phyloP scores from a whole-genome alignment of 2,329 filamentous ascomycete genomes.

The Acephala macrosclerotiorum region DNA sequence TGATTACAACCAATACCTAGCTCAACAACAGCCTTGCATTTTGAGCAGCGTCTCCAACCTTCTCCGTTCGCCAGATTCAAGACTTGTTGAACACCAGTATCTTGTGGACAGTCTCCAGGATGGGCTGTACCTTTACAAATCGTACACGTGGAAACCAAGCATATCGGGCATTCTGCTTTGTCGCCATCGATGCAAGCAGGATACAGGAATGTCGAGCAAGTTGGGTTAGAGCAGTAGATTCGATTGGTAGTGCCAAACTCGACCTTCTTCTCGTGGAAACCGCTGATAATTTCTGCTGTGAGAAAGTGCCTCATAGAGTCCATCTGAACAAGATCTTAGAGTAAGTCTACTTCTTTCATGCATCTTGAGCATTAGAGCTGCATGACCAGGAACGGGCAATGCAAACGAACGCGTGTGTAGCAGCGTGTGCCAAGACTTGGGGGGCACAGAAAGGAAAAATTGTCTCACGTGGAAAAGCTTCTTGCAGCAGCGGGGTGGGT shows the following conservation, averaged over 20 bases:
- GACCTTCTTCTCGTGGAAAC: conserved; percentile 52
- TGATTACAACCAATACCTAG: conserved; percentile 59
- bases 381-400: too few relatives aligned
- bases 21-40: conserved; percentile 51
- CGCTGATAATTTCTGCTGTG: conserved; percentile 18
- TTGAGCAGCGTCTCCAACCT: conserved; percentile 57
- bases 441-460: too few relatives aligned
- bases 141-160: conserved; percentile 52
- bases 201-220: conserved; percentile 56
- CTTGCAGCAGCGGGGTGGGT: conserved; percentile 22
- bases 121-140: conserved; percentile 44
- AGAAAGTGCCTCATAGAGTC: conserved; percentile 17
- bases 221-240: conserved; percentile 55
- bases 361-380: too few relatives aligned
- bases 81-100: conserved; percentile 46
- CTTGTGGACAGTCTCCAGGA: conserved; percentile 53
- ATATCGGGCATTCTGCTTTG: conserved; percentile 50
- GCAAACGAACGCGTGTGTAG: too few relatives aligned
- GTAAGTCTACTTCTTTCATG: too few relatives aligned
- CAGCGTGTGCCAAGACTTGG: too few relatives aligned
- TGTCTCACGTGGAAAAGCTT: conserved; percentile 7
- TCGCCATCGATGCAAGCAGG: conserved; percentile 37
- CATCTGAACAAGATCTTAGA: not conserved
- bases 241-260: conserved; percentile 56
- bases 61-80: conserved; percentile 46